Conservation (phyloP, 169 alveolate genomes). For the Eimeria brunetti region DNA sequence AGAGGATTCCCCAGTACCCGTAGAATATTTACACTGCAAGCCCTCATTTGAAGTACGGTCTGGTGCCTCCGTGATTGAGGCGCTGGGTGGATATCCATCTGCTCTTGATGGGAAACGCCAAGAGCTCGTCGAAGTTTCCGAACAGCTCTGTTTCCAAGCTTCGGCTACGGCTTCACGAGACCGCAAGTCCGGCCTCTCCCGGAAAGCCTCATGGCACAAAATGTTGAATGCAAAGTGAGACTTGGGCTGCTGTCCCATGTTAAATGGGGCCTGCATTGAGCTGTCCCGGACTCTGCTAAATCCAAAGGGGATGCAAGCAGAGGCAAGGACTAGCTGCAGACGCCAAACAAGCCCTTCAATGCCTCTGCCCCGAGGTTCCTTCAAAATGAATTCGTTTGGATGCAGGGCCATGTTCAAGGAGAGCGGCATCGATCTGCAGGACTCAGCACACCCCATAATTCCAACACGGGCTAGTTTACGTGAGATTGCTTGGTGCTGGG, state of each 20-base stretch:
- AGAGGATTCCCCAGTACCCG: not conserved
- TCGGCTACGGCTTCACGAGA: constrained; percentile 8
- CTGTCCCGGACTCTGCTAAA: constrained; percentile 29
- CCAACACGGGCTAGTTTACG: constrained; percentile 14
- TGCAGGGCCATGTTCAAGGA: not conserved
- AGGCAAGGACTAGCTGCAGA: constrained; percentile 52
- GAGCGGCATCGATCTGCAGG: constrained; percentile 60
- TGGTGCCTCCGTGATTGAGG: not conserved
- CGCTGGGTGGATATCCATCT: not conserved
- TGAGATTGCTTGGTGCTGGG: constrained; percentile 8
- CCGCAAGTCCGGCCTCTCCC: constrained; percentile 46
- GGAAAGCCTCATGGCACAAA: constrained; percentile 60
- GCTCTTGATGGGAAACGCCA: not conserved
- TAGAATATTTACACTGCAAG: not conserved
- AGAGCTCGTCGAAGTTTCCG: not conserved
- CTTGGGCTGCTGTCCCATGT: constrained; percentile 20
- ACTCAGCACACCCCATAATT: not conserved
- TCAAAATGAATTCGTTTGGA: not conserved
- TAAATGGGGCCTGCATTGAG: not conserved
- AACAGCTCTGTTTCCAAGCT: not conserved
- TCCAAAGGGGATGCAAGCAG: constrained; percentile 61
- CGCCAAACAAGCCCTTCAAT: constrained; percentile 71
- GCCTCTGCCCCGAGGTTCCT: not conserved
- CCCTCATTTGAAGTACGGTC: not conserved
- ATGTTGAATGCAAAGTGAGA: constrained; percentile 51